These are phyloP conservation scores for Lentinula raphanica DNA, from an alignment of 768 basidiomycete species.

Conservation along the genomic window DNA sequence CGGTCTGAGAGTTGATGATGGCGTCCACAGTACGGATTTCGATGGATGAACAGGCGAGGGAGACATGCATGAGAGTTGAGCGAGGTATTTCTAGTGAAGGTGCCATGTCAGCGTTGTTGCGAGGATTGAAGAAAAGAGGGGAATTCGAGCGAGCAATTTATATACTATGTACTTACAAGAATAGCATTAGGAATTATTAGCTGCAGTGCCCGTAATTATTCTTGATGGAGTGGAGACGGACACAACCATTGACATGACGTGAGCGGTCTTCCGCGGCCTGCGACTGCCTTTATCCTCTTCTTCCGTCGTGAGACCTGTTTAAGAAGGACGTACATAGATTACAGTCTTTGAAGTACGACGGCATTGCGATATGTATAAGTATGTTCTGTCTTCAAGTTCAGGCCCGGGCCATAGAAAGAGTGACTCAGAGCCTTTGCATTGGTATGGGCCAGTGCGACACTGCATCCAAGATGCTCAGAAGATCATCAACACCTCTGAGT, in stretches of 20 bases:
- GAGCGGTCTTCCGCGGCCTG: constrained; percentile 4
- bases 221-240: constrained; percentile 5
- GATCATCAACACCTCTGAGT: not conserved
- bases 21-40: constrained; percentile 39
- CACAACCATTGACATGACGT: constrained; percentile 8
- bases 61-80: constrained; percentile 45
- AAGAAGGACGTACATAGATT: not conserved
- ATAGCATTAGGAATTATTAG: constrained; percentile 5
- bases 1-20: constrained; percentile 22
- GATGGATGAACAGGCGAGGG: constrained; percentile 44
- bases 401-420: not conserved
- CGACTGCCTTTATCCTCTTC: not conserved
- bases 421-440: no score
- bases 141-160: not conserved
- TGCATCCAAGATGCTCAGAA: not conserved
- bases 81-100: constrained; percentile 31
- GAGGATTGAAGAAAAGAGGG: constrained; percentile 3
- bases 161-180: not conserved
- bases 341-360: no score
- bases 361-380: no score
- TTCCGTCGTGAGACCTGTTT: not conserved
- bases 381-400: no score
- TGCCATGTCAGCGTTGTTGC: constrained; percentile 18
- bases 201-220: not conserved
- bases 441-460: not conserved